A percentile compares a stretch with the other conserved stretches of the same genome.
Evolutionary conservation across 257 asterid species (phyloP).

Genomic region (Solanum dulcamara): DNA sequence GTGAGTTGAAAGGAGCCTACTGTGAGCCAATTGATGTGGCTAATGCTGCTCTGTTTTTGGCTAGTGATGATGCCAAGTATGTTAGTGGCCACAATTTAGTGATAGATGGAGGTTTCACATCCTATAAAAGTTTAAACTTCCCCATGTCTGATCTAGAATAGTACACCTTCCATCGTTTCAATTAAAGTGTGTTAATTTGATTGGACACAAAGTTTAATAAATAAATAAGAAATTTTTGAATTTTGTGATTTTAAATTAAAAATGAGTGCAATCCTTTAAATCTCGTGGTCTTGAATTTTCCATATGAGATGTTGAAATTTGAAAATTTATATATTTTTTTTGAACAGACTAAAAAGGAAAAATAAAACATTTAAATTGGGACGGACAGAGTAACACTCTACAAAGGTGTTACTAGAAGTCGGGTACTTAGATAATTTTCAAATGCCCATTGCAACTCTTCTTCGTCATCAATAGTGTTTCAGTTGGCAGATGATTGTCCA

Average conservation of each 20-base stretch:
- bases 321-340: no score
- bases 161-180: background rate
- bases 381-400: no score
- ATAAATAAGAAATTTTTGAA: background rate
- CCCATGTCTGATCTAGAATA: background rate
- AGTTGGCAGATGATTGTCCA: no score
- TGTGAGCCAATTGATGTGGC: conserved; percentile 68
- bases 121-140: conserved; percentile 25
- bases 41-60: conserved; percentile 67
- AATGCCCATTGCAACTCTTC: no score
- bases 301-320: background rate
- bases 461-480: no score
- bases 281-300: background rate
- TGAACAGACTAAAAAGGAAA: no score
- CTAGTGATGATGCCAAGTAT: conserved; percentile 71
- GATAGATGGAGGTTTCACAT: conserved; percentile 60
- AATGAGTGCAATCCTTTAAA: background rate
- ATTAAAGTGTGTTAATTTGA: background rate
- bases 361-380: no score
- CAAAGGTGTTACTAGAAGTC: no score
- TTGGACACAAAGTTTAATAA: background rate
- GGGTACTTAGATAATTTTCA: no score
- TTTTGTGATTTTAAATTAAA: background rate
- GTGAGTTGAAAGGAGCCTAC: conserved; percentile 44
- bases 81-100: conserved; percentile 82